Evolutionary conservation across 306 rosid genomes (phyloP), one percentile per base, ranked within the genome.

Genomic region (Crataegus laevigata): DNA sequence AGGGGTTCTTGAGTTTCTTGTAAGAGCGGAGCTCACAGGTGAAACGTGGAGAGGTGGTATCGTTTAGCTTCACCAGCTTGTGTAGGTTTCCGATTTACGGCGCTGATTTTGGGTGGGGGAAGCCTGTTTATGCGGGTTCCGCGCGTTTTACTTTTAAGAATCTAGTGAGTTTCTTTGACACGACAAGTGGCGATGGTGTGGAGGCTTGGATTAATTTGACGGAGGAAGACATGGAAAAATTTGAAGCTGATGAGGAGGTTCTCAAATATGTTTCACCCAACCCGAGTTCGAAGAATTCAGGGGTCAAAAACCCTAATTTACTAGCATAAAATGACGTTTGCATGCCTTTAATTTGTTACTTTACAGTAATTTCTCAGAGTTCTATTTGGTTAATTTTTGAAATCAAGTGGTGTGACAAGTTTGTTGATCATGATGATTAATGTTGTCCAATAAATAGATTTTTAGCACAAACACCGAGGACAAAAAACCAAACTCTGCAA

Each of bases 61-160:
- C 74, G 13, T 68, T 78, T 40, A 75, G 61, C 82, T 74, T 82
- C 83, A 82, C 86, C 1, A 82, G 86, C 36, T 55, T 82, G 50
- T 78, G 80, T 9, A 32, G 80, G 80, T 78, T 78, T 62, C 83
- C 86, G 5, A 58, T 70, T 3, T 78, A 74, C 43, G 82, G 69
- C 2, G 77, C 68, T 8, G 80, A 82, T 69, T 82, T 82, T 18
- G 85, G 80, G 51, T 82, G 82, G 85, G 80, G 85, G 5, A 71
- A 82, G 19, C 78, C 86, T 1, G 80, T 73, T 1, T 82, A 28
- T 50, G 78, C 47, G 2, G 77, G 67, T 7, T 82, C 83, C 17
- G 78, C 78, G 0, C 64, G 71, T 34, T 21, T 75, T 42, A 1
- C 47, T 4, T 78, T 19, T 69, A 64, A 71, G 66, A 82, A 82